phyloP scores from a whole-genome alignment of 495 filamentous ascomycete species.

The Talaromyces liani region DNA sequence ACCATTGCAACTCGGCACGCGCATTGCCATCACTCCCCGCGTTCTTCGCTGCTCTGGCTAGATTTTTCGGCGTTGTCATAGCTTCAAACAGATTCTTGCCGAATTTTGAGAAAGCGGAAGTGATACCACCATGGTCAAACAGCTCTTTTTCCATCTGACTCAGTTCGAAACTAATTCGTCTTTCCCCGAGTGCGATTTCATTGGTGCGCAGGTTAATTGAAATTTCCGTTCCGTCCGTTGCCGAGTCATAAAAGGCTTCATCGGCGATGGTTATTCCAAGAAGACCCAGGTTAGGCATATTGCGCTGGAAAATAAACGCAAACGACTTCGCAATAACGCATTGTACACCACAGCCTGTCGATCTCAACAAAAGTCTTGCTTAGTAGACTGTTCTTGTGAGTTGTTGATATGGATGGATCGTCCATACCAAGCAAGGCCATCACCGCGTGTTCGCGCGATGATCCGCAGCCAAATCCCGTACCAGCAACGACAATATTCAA shows the following conservation, averaged over 20 bases:
- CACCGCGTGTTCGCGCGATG: slow-evolving; percentile 34
- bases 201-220: slow-evolving; percentile 19
- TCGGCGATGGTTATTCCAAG: slow-evolving; percentile 28
- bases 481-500: slow-evolving; percentile 34
- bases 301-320: slow-evolving; percentile 33
- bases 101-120: slow-evolving; percentile 26
- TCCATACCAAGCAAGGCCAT: slow-evolving; percentile 24
- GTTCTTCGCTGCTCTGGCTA: neutral
- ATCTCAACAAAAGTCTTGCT: neutral
- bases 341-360: slow-evolving; percentile 19
- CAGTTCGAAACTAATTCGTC: slow-evolving; percentile 22
- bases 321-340: slow-evolving; percentile 35
- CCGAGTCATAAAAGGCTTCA: slow-evolving; percentile 25
- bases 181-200: slow-evolving; percentile 13
- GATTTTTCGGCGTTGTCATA: slow-evolving; percentile 12
- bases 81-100: slow-evolving; percentile 27
- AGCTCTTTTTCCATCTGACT: slow-evolving; percentile 29
- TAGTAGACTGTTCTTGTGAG: neutral
- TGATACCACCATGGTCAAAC: slow-evolving; percentile 22
- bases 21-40: neutral
- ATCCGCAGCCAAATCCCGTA: slow-evolving; percentile 35
- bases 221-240: slow-evolving; percentile 20
- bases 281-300: slow-evolving; percentile 32
- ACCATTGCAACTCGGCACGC: slow-evolving; percentile 2
- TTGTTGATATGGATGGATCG: neutral